A percentile compares a stretch with the other conserved stretches of the same genome.
phyloP scores from a whole-genome alignment of 495 filamentous ascomycete genomes.

The Tuber borchii region DNA sequence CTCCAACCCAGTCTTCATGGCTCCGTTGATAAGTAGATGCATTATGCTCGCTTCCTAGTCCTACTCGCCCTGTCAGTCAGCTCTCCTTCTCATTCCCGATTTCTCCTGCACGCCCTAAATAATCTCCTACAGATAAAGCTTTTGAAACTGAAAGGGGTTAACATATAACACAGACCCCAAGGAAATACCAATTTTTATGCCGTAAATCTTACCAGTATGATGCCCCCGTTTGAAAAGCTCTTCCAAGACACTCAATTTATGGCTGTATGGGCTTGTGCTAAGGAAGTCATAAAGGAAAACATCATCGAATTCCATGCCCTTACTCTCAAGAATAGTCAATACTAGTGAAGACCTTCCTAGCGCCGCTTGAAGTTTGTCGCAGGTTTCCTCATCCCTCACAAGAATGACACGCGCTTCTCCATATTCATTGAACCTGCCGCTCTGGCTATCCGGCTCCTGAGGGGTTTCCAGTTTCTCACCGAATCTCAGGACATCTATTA shows the following conservation, averaged over 20 bases:
- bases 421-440: neutral
- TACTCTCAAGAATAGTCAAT: too few species aligned
- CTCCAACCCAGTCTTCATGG: constrained; percentile 7
- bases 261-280: too few species aligned
- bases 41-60: neutral
- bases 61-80: neutral
- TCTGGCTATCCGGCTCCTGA: neutral
- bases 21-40: neutral
- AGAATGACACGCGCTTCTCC: too few species aligned
- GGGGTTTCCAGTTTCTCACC: too few species aligned
- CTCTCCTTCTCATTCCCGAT: neutral
- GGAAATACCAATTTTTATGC: too few species aligned
- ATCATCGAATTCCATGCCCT: too few species aligned
- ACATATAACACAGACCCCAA: neutral
- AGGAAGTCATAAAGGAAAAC: too few species aligned
- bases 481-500: neutral
- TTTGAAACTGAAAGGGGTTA: neutral
- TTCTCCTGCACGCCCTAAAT: neutral
- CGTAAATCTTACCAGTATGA: neutral
- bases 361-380: too few species aligned
- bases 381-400: too few species aligned
- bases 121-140: neutral
- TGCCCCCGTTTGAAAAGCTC: neutral
- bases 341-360: too few species aligned
- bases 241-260: too few species aligned